Percentiles rank a stretch among this genome's conserved stretches.
These are phyloP conservation scores for Myxozyma mucilagina DNA, from an alignment of 805 yeast species.

Conservation along the genomic window DNA sequence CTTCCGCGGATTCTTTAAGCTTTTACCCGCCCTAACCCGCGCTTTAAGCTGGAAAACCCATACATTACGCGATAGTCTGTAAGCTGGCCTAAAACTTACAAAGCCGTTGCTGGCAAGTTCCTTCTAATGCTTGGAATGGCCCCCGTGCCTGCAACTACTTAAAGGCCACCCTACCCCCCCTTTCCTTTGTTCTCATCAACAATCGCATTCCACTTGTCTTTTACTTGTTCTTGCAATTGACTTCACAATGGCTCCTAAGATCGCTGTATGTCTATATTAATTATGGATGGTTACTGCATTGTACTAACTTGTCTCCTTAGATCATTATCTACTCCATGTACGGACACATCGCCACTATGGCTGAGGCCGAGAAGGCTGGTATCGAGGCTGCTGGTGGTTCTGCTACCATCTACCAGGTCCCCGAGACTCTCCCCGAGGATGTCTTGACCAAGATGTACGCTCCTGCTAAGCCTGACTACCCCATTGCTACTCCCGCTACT, in stretches of 20 bases:
- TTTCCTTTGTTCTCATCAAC: background rate
- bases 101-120: too few species aligned
- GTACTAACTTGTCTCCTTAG: conserved; percentile 1
- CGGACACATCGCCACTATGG: conserved; percentile 71
- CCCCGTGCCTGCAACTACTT: too few species aligned
- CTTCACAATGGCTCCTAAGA: conserved; percentile 28
- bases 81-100: too few species aligned
- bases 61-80: too few species aligned
- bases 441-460: conserved; percentile 58
- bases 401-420: conserved; percentile 72
- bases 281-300: too few species aligned
- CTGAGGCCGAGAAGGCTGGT: conserved; percentile 68
- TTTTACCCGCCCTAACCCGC: too few species aligned
- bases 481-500: conserved; percentile 61
- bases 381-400: conserved; percentile 64
- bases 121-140: too few species aligned
- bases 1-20: too few species aligned
- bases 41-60: too few species aligned
- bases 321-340: conserved; percentile 71
- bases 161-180: background rate
- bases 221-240: background rate
- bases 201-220: background rate
- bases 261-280: conserved; percentile 30
- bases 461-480: conserved; percentile 61
- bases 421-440: conserved; percentile 70